These are phyloP conservation scores for Flaveria linearis DNA, from an alignment of 129 eudicot species.

Conservation along the genomic window DNA sequence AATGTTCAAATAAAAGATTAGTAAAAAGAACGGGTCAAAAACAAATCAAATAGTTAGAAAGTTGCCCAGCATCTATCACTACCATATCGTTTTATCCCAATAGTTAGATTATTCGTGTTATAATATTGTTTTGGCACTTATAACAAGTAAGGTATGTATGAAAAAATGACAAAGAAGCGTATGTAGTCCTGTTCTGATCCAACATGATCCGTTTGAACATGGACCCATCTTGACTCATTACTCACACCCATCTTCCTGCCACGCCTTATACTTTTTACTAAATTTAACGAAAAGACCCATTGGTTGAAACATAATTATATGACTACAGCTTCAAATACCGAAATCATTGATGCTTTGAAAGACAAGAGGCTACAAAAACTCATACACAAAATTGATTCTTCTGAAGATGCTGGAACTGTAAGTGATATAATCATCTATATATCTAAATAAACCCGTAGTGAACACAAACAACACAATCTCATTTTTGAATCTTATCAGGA, in stretches of 20 bases:
- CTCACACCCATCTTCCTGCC: background rate
- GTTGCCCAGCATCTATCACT: background rate
- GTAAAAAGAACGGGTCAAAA: background rate
- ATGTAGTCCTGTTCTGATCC: background rate
- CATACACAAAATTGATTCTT: conserved; percentile 49
- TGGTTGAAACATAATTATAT: conserved; percentile 4
- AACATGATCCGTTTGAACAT: background rate
- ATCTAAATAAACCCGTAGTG: background rate
- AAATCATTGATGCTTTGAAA: conserved; percentile 68
- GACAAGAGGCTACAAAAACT: conserved; percentile 67
- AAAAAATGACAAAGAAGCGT: background rate
- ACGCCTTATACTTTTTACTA: background rate
- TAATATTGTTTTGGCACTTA: background rate
- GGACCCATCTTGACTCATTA: background rate
- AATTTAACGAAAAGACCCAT: background rate
- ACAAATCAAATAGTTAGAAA: background rate
- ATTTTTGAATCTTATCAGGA: conserved; percentile 42
- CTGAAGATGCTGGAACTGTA: conserved; percentile 56
- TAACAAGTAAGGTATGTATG: background rate
- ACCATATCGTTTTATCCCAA: background rate
- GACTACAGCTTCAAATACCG: conserved; percentile 65
- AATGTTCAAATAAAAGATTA: background rate
- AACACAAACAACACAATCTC: conserved; percentile 2
- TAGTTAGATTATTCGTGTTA: background rate
- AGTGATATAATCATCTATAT: conserved; percentile 28